phyloP scores from a whole-genome alignment of 1,139 yeast genomes.

The Scheffersomyces segobiensis region DNA sequence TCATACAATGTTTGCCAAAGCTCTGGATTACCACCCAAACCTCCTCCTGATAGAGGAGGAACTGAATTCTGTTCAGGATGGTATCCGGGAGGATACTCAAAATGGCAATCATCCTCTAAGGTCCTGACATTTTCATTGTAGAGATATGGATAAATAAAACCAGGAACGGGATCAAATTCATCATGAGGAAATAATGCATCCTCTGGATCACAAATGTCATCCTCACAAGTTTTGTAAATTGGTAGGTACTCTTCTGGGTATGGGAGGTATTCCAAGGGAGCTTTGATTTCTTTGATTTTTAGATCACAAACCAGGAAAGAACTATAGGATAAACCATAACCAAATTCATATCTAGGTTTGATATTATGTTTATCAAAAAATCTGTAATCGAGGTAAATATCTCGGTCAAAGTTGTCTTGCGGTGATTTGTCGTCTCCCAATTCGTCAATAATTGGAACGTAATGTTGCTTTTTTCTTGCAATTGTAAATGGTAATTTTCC shows the following conservation, averaged over 20 bases:
- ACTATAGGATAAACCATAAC: conserved; percentile 61
- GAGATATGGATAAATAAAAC: conserved; percentile 52
- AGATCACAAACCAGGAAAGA: conserved; percentile 43
- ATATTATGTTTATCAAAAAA: conserved; percentile 58
- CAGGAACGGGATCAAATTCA: conserved; percentile 54
- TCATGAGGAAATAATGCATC: conserved; percentile 58
- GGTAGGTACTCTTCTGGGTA: conserved; percentile 51
- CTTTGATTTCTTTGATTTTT: conserved; percentile 38
- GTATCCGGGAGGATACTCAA: conserved; percentile 56
- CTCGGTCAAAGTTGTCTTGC: conserved; percentile 51
- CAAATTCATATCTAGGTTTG: conserved; percentile 61
- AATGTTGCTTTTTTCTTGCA: conserved; percentile 56
- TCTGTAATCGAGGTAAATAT: conserved; percentile 54
- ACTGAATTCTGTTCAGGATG: conserved; percentile 35
- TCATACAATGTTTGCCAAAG: conserved; percentile 49
- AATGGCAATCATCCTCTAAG: conserved; percentile 38
- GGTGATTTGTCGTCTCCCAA: conserved; percentile 42
- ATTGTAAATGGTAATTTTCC: conserved; percentile 66
- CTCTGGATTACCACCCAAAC: conserved; percentile 52
- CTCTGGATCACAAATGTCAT: conserved; percentile 55
- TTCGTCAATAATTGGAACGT: conserved; percentile 48
- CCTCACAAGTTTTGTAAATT: conserved; percentile 38
- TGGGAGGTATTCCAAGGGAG: conserved; percentile 52
- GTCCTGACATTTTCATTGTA: conserved; percentile 46
- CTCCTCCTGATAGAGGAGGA: conserved; percentile 58